These are phyloP conservation scores for Paecilomyces variotii DNA, from an alignment of 2,329 filamentous ascomycete species.

Conservation along the genomic window DNA sequence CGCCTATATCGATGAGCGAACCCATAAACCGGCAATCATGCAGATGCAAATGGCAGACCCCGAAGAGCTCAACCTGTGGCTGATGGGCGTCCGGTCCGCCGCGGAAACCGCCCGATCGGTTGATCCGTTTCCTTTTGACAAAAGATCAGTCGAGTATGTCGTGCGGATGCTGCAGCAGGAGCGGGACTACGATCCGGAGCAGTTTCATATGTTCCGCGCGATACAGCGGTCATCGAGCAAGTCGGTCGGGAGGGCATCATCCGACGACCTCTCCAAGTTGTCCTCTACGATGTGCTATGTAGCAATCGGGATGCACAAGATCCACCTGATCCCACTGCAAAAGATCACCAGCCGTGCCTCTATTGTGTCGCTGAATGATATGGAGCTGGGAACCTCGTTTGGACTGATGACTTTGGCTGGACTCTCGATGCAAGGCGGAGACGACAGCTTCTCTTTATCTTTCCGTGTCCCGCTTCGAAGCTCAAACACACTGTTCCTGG, in stretches of 20 bases:
- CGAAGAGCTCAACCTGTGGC: conserved; percentile 59
- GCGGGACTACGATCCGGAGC: conserved; percentile 59
- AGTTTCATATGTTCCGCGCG: conserved; percentile 62
- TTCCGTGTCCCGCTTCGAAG: conserved; percentile 53
- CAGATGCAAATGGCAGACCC: conserved; percentile 57
- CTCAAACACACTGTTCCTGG: conserved; percentile 50
- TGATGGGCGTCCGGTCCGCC: conserved; percentile 53
- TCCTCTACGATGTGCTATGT: conserved; percentile 60
- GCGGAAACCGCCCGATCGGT: conserved; percentile 48
- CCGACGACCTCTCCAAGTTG: conserved; percentile 59
- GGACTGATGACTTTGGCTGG: conserved; percentile 57
- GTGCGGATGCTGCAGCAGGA: conserved; percentile 56
- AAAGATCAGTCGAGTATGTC: conserved; percentile 54
- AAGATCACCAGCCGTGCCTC: conserved; percentile 49
- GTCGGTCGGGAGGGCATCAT: conserved; percentile 48
- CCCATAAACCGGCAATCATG: conserved; percentile 51
- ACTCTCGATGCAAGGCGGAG: conserved; percentile 51
- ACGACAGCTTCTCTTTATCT: conserved; percentile 59
- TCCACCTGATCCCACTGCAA: conserved; percentile 60
- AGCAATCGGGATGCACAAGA: conserved; percentile 60
- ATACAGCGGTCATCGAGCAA: conserved; percentile 56
- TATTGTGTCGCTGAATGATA: conserved; percentile 45
- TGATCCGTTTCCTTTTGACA: conserved; percentile 47
- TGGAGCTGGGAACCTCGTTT: conserved; percentile 47
- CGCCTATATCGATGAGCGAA: conserved; percentile 59